Evolutionary conservation across 1,284 basidiomycete species (phyloP).

Genomic region (Thelephora terrestris): DNA sequence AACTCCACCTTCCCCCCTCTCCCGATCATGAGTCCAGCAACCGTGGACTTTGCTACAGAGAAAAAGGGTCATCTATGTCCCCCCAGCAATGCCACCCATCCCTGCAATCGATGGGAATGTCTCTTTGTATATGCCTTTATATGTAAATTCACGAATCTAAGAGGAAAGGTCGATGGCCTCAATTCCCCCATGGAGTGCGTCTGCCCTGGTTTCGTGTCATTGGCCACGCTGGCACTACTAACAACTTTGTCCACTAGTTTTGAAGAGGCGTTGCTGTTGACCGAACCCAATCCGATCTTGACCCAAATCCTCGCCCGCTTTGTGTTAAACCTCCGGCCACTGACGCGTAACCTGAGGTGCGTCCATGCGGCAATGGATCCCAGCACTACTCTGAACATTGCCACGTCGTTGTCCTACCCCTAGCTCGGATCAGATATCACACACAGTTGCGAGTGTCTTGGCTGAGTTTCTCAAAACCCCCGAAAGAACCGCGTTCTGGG

Average conservation of each 20-base stretch:
- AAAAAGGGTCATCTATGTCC: slow-evolving; percentile 66
- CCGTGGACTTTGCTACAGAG: slow-evolving; percentile 20
- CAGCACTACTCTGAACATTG: slow-evolving; percentile 19
- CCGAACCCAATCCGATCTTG: slow-evolving; percentile 59
- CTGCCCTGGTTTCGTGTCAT: slow-evolving; percentile 2
- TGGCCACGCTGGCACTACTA: neutral
- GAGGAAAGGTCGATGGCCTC: slow-evolving; percentile 63
- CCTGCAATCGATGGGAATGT: slow-evolving; percentile 75
- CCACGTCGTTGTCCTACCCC: slow-evolving; percentile 25
- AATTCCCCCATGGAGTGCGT: slow-evolving; percentile 74
- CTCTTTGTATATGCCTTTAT: slow-evolving; percentile 76
- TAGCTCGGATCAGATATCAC: slow-evolving; percentile 68
- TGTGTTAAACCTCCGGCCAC: slow-evolving; percentile 67
- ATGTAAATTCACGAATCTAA: slow-evolving; percentile 65
- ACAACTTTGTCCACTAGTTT: slow-evolving; percentile 36
- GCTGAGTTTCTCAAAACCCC: slow-evolving; percentile 59
- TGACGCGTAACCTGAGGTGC: slow-evolving; percentile 78
- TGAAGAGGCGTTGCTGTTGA: slow-evolving; percentile 62
- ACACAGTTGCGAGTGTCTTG: slow-evolving; percentile 54
- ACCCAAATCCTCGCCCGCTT: slow-evolving; percentile 62
- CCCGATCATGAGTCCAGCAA: slow-evolving; percentile 19
- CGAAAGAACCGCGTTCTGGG: slow-evolving; percentile 71
- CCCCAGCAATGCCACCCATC: slow-evolving; percentile 60
- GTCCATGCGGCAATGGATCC: slow-evolving; percentile 26
- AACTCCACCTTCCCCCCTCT: slow-evolving; percentile 9